Evolutionary conservation across 2,329 filamentous ascomycete genomes (phyloP), one percentile per base, ranked within the genome.

Genomic region (Alternaria infectoria): DNA sequence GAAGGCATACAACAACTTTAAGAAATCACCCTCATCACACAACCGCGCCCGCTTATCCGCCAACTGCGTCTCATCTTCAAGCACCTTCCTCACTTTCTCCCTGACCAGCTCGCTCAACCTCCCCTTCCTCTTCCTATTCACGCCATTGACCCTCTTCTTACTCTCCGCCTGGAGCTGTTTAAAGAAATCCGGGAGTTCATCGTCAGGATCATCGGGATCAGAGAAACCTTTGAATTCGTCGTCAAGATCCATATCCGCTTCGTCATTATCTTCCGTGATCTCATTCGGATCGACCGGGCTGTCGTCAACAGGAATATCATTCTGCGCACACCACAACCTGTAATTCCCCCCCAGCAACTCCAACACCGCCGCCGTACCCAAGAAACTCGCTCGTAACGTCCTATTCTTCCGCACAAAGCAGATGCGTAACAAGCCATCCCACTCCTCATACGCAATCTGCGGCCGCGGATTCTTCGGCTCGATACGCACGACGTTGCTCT

Each of bases 1-100:
- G 80, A 97, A 97, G 2, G 91, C 91, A 79, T 86, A 89, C 66
- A 97, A 81, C 68, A 97, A 80, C 71, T 90, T 90, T 77, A 99
- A 81, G 77, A 97, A 98, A 74, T 97, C 94, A 56, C 91, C 94
- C 82, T 98, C 93, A 75, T 97, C 93, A 75, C 93, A 96, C 84
- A 96, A 90, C 65, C 93, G 87, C 11, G 94, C 88, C 68, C 95
- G 86, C 82, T 91, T 93, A 64, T 97, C 93, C 4, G 90, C 90
- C 57, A 98, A 84, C 51, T 89, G 87, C 0, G 94, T 97, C 60
- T 91, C 89, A 67, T 91, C 88, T 76, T 95, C 91, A 19, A 98
- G 84, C 19, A 97, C 93, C 77, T 90, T 92, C 73, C 91, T 86
- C 47, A 98, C 91, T 83, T 98, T 98, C 73, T 91, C 88, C 68